Evolutionary conservation across 306 rosid genomes (phyloP).

Genomic region (Cucurbita argyrosperma): DNA sequence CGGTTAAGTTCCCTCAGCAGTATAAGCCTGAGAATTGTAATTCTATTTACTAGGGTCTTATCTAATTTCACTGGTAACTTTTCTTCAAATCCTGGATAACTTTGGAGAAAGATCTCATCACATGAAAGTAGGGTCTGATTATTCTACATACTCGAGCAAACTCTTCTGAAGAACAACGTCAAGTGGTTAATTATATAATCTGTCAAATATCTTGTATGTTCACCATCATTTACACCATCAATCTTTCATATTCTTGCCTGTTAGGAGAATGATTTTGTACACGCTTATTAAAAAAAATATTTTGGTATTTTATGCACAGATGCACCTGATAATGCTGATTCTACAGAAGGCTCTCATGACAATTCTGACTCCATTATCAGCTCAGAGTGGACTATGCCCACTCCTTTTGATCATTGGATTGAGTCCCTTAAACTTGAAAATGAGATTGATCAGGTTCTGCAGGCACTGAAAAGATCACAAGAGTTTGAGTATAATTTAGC

Average conservation of each 20-base stretch:
- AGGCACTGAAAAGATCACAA: slow-evolving; percentile 45
- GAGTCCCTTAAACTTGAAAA: slow-evolving; percentile 27
- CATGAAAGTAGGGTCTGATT: background rate
- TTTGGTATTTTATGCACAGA: slow-evolving; percentile 18
- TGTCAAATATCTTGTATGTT: background rate
- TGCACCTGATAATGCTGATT: slow-evolving; percentile 12
- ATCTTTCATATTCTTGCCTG: background rate
- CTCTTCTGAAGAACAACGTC: background rate
- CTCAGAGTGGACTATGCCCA: slow-evolving; percentile 11
- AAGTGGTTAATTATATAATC: background rate
- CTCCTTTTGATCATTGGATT: slow-evolving; percentile 14
- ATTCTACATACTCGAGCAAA: background rate
- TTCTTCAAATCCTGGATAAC: background rate
- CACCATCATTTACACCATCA: background rate
- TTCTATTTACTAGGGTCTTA: background rate
- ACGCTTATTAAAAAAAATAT: background rate
- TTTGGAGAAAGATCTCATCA: background rate
- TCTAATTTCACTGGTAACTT: background rate
- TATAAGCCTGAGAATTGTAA: background rate
- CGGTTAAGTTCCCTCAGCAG: background rate
- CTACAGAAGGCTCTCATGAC: slow-evolving; percentile 14
- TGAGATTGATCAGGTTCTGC: slow-evolving; percentile 39
- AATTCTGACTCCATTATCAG: slow-evolving; percentile 12
- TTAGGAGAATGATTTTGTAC: background rate
- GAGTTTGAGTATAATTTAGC: slow-evolving; percentile 43